Conservation (phyloP, 352 stramenopile species). For the Aphanomyces stellatus region DNA sequence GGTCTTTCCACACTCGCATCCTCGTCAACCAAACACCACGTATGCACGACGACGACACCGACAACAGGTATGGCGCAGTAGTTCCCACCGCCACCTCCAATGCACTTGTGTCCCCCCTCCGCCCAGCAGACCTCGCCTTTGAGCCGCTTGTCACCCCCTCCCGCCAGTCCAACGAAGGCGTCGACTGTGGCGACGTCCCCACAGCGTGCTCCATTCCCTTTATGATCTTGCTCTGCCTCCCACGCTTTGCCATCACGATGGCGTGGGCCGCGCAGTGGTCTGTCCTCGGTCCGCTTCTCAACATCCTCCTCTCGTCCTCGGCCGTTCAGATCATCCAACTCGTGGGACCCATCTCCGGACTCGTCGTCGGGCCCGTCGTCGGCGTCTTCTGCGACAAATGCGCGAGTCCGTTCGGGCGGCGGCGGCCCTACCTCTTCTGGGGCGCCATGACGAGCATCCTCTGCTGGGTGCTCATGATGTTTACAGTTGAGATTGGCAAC, state of each 20-base stretch:
- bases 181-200: too few species aligned
- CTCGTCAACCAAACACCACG: too few species aligned
- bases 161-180: too few species aligned
- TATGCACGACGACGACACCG: too few species aligned
- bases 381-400: conserved; percentile 35
- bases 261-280: conserved; percentile 51
- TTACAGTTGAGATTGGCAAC: conserved; percentile 39
- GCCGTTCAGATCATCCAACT: conserved; percentile 48
- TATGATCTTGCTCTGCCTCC: conserved; percentile 42
- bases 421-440: conserved; percentile 34
- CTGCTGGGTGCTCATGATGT: conserved; percentile 49
- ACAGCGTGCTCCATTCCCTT: conserved; percentile 25
- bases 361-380: conserved; percentile 41
- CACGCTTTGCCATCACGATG: conserved; percentile 51
- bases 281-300: conserved; percentile 43
- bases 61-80: too few species aligned
- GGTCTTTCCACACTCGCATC: too few species aligned
- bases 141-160: too few species aligned
- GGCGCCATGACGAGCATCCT: conserved; percentile 29
- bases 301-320: conserved; percentile 37
- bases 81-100: too few species aligned
- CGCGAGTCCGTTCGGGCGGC: conserved; percentile 31
- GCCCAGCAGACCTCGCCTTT: too few species aligned
- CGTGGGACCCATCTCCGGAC: conserved; percentile 36
- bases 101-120: too few species aligned